A percentile compares a stretch with the other conserved stretches of the same genome.
phyloP scores from a whole-genome alignment of 768 basidiomycete species.

The Russula compacta region DNA sequence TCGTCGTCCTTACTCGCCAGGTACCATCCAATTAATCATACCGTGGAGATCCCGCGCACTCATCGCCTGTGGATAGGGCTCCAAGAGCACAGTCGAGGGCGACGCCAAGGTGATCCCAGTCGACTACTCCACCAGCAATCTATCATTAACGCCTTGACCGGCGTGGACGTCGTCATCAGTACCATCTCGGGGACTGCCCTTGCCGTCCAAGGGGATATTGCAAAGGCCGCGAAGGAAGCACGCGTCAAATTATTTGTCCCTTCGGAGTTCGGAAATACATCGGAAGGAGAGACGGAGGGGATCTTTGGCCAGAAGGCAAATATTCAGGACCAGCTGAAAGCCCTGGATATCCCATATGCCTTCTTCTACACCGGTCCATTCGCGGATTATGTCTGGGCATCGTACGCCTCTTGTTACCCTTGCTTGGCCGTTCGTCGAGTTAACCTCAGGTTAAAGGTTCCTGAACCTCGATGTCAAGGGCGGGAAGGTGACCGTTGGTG shows the following conservation, averaged over 20 bases:
- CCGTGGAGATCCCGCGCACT: background rate
- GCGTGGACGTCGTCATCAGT: slow-evolving; percentile 15
- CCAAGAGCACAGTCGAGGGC: background rate
- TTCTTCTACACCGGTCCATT: slow-evolving; percentile 19
- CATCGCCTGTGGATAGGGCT: background rate
- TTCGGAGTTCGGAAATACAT: slow-evolving; percentile 24
- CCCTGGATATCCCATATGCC: slow-evolving; percentile 10
- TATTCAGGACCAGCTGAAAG: slow-evolving; percentile 5
- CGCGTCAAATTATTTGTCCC: slow-evolving; percentile 28
- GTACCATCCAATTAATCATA: background rate
- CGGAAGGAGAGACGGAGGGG: slow-evolving; percentile 11
- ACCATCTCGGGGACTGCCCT: slow-evolving; percentile 7
- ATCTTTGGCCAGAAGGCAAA: background rate
- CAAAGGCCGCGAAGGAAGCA: slow-evolving; percentile 21
- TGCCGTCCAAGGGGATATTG: slow-evolving; percentile 17
- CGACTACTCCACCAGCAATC: slow-evolving; percentile 12
- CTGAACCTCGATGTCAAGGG: slow-evolving; percentile 11
- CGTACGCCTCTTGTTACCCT: background rate
- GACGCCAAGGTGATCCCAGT: slow-evolving; percentile 10
- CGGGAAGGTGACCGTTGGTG: slow-evolving; percentile 16
- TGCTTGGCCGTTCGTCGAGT: background rate
- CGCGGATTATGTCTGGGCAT: slow-evolving; percentile 4
- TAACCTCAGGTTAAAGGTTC: background rate
- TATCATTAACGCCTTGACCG: slow-evolving; percentile 6
- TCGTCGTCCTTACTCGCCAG: slow-evolving; percentile 15